phyloP scores from a whole-genome alignment of 2,329 filamentous ascomycete genomes.

The Aspergillus pseudoterreus region DNA sequence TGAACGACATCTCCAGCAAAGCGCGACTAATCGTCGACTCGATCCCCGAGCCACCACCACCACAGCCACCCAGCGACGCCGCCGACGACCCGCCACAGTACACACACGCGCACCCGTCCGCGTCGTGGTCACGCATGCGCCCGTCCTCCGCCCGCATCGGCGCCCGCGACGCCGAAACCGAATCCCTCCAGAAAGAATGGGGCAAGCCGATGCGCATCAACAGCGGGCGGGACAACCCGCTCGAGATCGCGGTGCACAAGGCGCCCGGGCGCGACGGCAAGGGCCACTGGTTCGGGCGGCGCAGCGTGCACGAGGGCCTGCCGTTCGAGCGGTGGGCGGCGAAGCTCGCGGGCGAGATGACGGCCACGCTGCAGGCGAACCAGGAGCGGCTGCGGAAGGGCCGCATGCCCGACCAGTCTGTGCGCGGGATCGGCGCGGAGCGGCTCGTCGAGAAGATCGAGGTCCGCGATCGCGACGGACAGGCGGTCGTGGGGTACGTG shows the following conservation, averaged over 20 bases:
- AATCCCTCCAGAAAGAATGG: conserved; percentile 74
- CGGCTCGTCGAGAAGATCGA: conserved; percentile 63
- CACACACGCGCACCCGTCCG: background rate
- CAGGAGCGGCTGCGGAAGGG: conserved; percentile 64
- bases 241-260: conserved; percentile 76
- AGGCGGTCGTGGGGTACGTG: conserved; percentile 20
- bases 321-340: conserved; percentile 73
- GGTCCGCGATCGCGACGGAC: conserved; percentile 45
- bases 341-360: conserved; percentile 75
- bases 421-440: conserved; percentile 83
- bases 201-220: conserved; percentile 66
- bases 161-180: conserved; percentile 51
- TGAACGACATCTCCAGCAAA: conserved; percentile 60
- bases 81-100: background rate
- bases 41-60: conserved; percentile 55
- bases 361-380: conserved; percentile 68
- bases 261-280: conserved; percentile 73
- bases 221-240: conserved; percentile 67
- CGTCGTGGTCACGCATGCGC: conserved; percentile 44
- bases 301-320: conserved; percentile 76
- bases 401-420: conserved; percentile 67
- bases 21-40: conserved; percentile 73
- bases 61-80: conserved; percentile 22
- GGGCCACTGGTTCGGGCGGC: conserved; percentile 84
- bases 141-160: conserved; percentile 49